phyloP scores from a whole-genome alignment of 2,329 filamentous ascomycete species.

The Beauveria caledonica region DNA sequence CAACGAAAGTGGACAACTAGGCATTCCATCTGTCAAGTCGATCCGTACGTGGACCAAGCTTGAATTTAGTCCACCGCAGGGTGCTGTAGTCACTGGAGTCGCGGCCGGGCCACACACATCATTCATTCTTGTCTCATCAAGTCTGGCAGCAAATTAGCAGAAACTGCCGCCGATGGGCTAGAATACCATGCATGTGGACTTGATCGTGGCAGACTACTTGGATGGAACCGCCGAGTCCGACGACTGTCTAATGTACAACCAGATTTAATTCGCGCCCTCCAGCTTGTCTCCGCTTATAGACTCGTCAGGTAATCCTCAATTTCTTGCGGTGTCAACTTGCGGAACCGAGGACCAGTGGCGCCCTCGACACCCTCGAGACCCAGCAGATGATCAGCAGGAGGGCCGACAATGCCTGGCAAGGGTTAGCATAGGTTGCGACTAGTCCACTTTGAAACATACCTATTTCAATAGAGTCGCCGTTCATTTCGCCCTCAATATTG shows the following conservation, averaged over 20 bases:
- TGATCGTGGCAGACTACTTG: slow-evolving; percentile 14
- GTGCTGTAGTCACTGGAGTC: slow-evolving; percentile 30
- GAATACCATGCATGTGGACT: slow-evolving; percentile 14
- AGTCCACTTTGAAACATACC: slow-evolving; percentile 39
- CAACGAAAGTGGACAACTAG: slow-evolving; percentile 53
- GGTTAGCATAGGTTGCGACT: slow-evolving; percentile 18
- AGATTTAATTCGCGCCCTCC: slow-evolving; percentile 2
- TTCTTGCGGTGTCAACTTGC: slow-evolving; percentile 93
- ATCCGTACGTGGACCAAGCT: slow-evolving; percentile 29
- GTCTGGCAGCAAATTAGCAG: neutral
- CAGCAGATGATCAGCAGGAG: slow-evolving; percentile 85
- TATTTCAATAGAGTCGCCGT: slow-evolving; percentile 96
- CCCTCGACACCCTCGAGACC: slow-evolving; percentile 86
- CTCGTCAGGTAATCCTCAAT: slow-evolving; percentile 99
- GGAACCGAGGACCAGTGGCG: slow-evolving; percentile 76
- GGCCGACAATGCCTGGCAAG: slow-evolving; percentile 75
- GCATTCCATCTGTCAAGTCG: slow-evolving; percentile 25
- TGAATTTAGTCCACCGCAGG: slow-evolving; percentile 19
- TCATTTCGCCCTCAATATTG: slow-evolving; percentile 99
- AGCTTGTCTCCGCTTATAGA: slow-evolving; percentile 52
- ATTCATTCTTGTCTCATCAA: neutral
- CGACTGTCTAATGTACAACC: slow-evolving; percentile 40
- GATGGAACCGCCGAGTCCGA: slow-evolving; percentile 27
- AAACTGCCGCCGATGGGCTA: slow-evolving; percentile 12
- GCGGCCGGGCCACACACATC: slow-evolving; percentile 32